These are phyloP conservation scores for Heritiera fomes DNA, from an alignment of 345 rosid species.

Conservation along the genomic window DNA sequence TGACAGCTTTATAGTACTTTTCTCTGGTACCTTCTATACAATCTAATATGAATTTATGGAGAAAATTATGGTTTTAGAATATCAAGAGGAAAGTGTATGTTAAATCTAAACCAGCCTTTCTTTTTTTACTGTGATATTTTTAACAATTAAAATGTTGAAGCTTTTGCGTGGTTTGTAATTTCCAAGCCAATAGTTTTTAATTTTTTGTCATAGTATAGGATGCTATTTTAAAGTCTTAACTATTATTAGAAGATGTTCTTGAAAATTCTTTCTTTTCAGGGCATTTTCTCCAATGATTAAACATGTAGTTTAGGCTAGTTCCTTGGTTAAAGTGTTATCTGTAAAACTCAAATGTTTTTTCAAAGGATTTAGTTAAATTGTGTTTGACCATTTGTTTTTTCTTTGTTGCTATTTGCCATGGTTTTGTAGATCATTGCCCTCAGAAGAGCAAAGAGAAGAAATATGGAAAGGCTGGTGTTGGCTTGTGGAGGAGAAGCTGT, in stretches of 20 bases:
- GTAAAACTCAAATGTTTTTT: neutral
- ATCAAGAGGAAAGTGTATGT: neutral
- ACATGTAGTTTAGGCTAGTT: neutral
- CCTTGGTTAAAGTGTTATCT: neutral
- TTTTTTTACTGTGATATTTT: neutral
- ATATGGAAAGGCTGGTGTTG: constrained; percentile 94
- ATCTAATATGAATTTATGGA: neutral
- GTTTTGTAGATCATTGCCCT: constrained; percentile 82
- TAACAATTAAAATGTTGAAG: neutral
- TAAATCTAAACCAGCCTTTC: neutral
- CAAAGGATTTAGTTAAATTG: neutral
- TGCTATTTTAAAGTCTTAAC: neutral
- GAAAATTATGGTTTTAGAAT: neutral
- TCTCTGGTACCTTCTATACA: neutral
- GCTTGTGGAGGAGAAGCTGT: constrained; percentile 99
- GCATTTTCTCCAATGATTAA: neutral
- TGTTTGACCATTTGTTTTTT: constrained; percentile 11
- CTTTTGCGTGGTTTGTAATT: neutral
- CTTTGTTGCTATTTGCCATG: neutral
- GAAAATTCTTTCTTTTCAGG: neutral
- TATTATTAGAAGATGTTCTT: neutral
- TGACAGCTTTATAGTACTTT: neutral
- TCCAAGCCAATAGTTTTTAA: too few relatives aligned
- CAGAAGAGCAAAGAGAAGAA: constrained; percentile 97
- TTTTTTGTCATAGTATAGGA: neutral